Percentiles rank a stretch among this genome's conserved stretches.
These are phyloP conservation scores for Pyrenopolyporus hunteri DNA, from an alignment of 495 filamentous ascomycete genomes.

Conservation along the genomic window DNA sequence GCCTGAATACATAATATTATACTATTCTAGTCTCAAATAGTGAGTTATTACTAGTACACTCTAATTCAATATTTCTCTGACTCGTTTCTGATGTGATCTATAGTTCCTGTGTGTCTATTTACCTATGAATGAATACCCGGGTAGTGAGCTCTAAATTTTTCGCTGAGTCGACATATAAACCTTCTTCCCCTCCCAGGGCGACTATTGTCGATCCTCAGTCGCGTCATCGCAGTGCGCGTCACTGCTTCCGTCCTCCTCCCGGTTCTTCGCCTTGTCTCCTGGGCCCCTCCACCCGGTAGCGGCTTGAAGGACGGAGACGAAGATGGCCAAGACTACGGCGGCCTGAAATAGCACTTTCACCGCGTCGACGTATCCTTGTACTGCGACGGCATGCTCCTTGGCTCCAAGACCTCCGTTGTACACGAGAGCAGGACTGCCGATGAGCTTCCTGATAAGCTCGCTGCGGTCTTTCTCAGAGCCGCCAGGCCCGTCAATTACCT, in stretches of 20 bases:
- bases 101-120: too few species aligned
- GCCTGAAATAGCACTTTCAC: constrained; percentile 63
- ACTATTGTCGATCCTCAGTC: background rate
- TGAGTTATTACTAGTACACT: too few species aligned
- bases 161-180: too few species aligned
- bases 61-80: too few species aligned
- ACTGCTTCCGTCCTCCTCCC: constrained; percentile 3
- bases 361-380: constrained; percentile 65
- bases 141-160: too few species aligned
- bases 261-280: constrained; percentile 34
- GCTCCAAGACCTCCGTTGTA: constrained; percentile 52
- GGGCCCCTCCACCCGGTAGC: constrained; percentile 67
- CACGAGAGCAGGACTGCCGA: constrained; percentile 72
- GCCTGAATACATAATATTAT: too few species aligned
- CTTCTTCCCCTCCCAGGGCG: too few species aligned
- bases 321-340: constrained; percentile 59
- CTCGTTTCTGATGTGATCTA: too few species aligned
- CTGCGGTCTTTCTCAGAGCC: constrained; percentile 50
- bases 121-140: too few species aligned
- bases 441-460: constrained; percentile 64
- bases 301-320: constrained; percentile 66
- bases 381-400: constrained; percentile 64
- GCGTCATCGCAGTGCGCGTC: background rate
- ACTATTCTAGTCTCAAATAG: too few species aligned
- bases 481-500: constrained; percentile 45